Evolutionary conservation across 768 basidiomycete genomes (phyloP), one percentile per base, ranked within the genome.

Genomic region (Lactarius akahatsu): DNA sequence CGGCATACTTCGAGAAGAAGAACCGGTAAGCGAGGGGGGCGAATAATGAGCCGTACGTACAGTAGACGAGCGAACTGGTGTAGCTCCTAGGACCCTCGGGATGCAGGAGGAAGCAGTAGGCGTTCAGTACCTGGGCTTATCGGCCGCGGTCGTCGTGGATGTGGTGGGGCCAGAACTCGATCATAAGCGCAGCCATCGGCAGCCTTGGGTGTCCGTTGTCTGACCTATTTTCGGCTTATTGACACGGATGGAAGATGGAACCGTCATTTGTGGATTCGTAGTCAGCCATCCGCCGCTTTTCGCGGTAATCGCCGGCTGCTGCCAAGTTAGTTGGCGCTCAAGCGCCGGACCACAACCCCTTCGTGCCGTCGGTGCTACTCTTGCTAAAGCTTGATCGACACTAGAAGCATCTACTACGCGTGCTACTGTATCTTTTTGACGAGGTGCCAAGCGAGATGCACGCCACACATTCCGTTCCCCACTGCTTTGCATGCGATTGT

Each of bases 151-250:
- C n/a, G 45, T n/a, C 45, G 45, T n/a, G 45, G 6, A 26, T 52
- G 26, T 50, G 23, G 50, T 50, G 26, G 50, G n/a, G 50, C 50
- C 50, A 52, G 50, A 52, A 23, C 50, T 50, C n/a, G 50, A 50
- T 26, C 50, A 26, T 50, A 50, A 23, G 50, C 23, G 50, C 26
- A 26, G 50, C 23, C 47, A 13, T 3, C 50, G 50, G 50, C 50
- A 26, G 7, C 15, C 4, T 26, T 15, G 26, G 23, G n/a, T n/a
- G 6, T 26, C 50, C 50, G 50, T 52, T 52, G 26, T n/a, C 26
- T 52, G n/a, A 52, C 15, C 50, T 23, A 7, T 52, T 52, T 52
- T 52, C 13, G 13, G 50, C 26, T 26, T 15, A 52, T 52, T 52
- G 50, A 45, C 43, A n/a, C 9, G 43, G n/a, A 45, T 52, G 23